phyloP scores from a whole-genome alignment of 257 asterid genomes.

The Henckelia pumila region DNA sequence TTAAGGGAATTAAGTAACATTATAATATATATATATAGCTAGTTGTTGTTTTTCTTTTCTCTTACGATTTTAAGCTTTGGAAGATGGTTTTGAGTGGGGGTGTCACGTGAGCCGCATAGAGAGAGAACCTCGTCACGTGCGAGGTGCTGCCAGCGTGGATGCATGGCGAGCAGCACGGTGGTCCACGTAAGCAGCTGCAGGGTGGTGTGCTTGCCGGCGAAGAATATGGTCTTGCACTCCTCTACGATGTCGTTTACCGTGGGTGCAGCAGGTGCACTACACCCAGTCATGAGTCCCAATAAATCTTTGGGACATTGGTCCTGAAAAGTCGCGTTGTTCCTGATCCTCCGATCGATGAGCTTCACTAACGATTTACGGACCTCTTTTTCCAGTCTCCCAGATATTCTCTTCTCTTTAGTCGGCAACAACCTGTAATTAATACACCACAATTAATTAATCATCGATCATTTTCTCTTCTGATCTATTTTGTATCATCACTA shows the following conservation, averaged over 20 bases:
- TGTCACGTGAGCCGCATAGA: constrained; percentile 81
- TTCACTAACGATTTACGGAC: constrained; percentile 64
- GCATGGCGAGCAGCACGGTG: constrained; percentile 80
- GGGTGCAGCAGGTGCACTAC: no score
- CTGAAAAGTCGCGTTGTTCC: constrained; percentile 28
- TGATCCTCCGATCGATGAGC: constrained; percentile 49
- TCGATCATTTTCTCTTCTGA: no score
- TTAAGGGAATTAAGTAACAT: no score
- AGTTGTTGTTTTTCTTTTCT: neutral
- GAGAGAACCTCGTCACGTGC: constrained; percentile 96
- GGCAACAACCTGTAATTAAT: constrained; percentile 61
- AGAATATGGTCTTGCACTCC: constrained; percentile 91
- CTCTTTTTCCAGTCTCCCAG: constrained; percentile 83
- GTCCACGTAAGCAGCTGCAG: constrained; percentile 89
- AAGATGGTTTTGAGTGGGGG: constrained; percentile 62
- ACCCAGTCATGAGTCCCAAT: constrained; percentile 80
- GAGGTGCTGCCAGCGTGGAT: constrained; percentile 90
- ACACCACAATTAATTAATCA: neutral
- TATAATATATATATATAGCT: no score
- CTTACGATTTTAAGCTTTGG: constrained; percentile 76
- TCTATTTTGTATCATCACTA: no score
- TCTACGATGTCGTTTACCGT: constrained; percentile 72
- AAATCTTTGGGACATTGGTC: constrained; percentile 71
- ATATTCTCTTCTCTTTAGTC: constrained; percentile 63
- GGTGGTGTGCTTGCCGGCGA: constrained; percentile 91